Evolutionary conservation across 2,329 filamentous ascomycete genomes (phyloP).

Genomic region (Colletotrichum tofieldiae): DNA sequence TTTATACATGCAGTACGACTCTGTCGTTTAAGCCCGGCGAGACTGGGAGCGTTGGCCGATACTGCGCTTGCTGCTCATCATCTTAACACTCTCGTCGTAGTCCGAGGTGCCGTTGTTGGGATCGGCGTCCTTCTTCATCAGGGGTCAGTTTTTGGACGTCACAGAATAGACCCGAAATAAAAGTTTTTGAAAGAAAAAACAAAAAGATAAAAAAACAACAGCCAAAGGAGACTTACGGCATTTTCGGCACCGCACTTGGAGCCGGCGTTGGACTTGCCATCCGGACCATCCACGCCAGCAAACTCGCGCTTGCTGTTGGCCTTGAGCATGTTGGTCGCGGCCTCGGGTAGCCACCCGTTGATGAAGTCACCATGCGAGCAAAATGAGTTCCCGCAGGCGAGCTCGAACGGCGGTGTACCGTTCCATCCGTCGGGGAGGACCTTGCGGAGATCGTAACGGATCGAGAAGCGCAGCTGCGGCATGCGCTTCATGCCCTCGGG

Average conservation of each 20-base stretch:
- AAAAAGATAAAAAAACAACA: too few relatives aligned
- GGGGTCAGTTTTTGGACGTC: too few relatives aligned
- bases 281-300: constrained; percentile 51
- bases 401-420: constrained; percentile 59
- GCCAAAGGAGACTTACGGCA: constrained; percentile 35
- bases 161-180: too few relatives aligned
- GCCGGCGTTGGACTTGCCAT: constrained; percentile 48
- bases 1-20: neutral
- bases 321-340: constrained; percentile 58
- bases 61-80: constrained; percentile 34
- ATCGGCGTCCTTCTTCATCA: constrained; percentile 54
- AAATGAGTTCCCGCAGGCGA: constrained; percentile 58
- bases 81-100: constrained; percentile 51
- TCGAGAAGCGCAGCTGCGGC: constrained; percentile 63
- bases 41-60: constrained; percentile 30
- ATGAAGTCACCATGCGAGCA: constrained; percentile 65
- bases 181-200: neutral
- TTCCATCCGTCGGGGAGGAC: constrained; percentile 61
- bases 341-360: constrained; percentile 62
- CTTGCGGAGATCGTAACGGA: constrained; percentile 62
- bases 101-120: constrained; percentile 58
- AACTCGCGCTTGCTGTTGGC: constrained; percentile 56
- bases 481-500: constrained; percentile 61
- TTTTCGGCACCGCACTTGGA: constrained; percentile 48
- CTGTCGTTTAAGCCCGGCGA: neutral